A percentile compares a stretch with the other conserved stretches of the same genome.
phyloP scores from a whole-genome alignment of 306 rosid genomes.

The Acacia confusa region DNA sequence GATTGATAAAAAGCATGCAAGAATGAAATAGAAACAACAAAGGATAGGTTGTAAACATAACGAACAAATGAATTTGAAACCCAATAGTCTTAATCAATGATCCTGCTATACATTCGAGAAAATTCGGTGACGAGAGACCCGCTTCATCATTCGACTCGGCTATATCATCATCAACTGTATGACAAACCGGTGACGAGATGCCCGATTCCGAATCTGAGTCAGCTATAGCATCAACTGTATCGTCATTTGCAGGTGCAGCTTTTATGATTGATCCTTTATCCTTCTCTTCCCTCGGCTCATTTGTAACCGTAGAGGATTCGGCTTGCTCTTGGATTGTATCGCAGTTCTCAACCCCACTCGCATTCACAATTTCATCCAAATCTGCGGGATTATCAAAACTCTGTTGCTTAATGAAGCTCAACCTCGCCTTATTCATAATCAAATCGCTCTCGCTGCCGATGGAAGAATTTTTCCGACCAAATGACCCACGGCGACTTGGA shows the following conservation, averaged over 20 bases:
- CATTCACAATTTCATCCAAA: conserved; percentile 34
- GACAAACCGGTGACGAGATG: conserved; percentile 35
- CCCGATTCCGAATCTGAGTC: conserved; percentile 32
- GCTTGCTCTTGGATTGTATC: conserved; percentile 26
- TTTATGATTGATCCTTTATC: conserved; percentile 61
- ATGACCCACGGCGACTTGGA: conserved; percentile 16
- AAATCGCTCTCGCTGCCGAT: conserved; percentile 23
- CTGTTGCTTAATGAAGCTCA: conserved; percentile 11
- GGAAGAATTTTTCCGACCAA: conserved; percentile 31
- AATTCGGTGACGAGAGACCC: conserved; percentile 40
- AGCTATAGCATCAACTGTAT: conserved; percentile 26
- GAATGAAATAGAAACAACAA: conserved; percentile 39
- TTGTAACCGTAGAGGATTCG: conserved; percentile 25
- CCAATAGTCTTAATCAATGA: conserved; percentile 61
- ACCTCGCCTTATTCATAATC: background rate
- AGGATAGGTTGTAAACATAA: conserved; percentile 55
- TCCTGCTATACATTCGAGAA: conserved; percentile 50
- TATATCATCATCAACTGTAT: conserved; percentile 19
- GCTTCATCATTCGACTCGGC: background rate
- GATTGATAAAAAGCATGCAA: conserved; percentile 54
- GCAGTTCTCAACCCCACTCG: conserved; percentile 20
- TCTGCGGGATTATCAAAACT: conserved; percentile 12
- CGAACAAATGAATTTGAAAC: conserved; percentile 57
- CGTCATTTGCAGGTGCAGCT: conserved; percentile 42
- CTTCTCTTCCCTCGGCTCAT: conserved; percentile 30